phyloP scores from a whole-genome alignment of 148 eudicot genomes.

The Camellia japonica region DNA sequence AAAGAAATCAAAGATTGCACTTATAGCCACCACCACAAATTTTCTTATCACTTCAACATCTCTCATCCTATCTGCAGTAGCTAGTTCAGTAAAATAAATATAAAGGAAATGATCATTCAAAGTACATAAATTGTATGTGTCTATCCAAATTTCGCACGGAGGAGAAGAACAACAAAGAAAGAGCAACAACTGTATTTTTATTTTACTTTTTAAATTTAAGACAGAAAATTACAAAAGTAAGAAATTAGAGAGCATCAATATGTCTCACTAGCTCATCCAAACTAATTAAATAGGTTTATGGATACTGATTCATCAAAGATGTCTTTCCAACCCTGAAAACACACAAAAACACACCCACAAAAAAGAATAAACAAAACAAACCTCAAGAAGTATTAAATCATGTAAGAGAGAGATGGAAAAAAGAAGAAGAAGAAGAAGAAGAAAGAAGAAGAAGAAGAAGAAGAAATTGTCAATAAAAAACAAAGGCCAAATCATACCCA shows the following conservation, averaged over 20 bases:
- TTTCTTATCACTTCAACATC: no score
- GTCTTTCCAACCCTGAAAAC: conserved; percentile 59
- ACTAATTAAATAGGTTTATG: neutral
- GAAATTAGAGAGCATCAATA: neutral
- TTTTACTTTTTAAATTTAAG: no score
- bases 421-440: no score
- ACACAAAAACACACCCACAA: neutral
- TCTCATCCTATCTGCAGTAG: no score
- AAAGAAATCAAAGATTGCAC: no score
- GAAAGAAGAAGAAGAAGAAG: no score
- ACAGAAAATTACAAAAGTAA: neutral
- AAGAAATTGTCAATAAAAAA: neutral
- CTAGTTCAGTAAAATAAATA: no score
- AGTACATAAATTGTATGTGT: no score
- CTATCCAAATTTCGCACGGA: no score
- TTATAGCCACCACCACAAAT: no score
- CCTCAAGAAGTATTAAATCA: neutral
- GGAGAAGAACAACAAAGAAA: no score
- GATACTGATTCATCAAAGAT: conserved; percentile 52
- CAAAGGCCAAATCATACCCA: conserved; percentile 36
- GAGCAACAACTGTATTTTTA: no score
- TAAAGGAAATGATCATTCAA: neutral
- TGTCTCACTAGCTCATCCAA: neutral
- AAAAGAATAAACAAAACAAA: neutral
- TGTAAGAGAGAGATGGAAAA: neutral